A percentile compares a stretch with the other conserved stretches of the same genome.
Evolutionary conservation across 768 basidiomycete species (phyloP).

Genomic region (Lepiota venenata): DNA sequence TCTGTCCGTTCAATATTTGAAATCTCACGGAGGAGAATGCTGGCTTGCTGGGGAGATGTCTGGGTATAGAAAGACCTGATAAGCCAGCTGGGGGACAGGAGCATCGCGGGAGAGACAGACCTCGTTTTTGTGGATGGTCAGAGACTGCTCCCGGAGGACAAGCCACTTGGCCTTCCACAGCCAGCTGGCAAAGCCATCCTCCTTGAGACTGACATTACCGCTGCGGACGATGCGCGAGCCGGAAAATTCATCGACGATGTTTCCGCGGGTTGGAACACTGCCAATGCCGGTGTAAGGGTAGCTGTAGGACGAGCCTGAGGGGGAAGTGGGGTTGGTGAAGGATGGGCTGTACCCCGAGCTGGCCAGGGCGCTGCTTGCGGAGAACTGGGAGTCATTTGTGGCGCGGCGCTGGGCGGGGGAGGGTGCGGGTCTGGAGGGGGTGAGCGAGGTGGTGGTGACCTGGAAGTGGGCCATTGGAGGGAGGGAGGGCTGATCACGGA

Average conservation of each 20-base stretch:
- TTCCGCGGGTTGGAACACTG: conserved; percentile 63
- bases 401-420: conserved; percentile 49
- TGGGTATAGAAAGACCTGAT: conserved; percentile 21
- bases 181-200: conserved; percentile 90
- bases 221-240: conserved; percentile 53
- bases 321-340: conserved; percentile 47
- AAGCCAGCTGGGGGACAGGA: background rate
- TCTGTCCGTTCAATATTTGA: conserved; percentile 89
- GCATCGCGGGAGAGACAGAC: conserved; percentile 41
- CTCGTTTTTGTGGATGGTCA: conserved; percentile 90
- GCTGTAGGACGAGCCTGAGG: conserved; percentile 59
- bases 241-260: conserved; percentile 22
- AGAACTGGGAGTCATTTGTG: conserved; percentile 34
- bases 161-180: conserved; percentile 92
- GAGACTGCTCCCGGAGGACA: conserved; percentile 72
- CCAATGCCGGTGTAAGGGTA: conserved; percentile 79
- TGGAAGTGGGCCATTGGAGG: conserved; percentile 33
- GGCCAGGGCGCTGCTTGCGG: conserved; percentile 39
- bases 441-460: conserved; percentile 53
- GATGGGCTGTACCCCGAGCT: conserved; percentile 58
- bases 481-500: conserved; percentile 1
- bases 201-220: conserved; percentile 86
- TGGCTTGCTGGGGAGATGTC: conserved; percentile 54
- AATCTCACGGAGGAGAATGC: conserved; percentile 73
- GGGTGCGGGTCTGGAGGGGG: conserved; percentile 77